Conservation (phyloP, 306 rosid genomes). For the Glycine latifolia region DNA sequence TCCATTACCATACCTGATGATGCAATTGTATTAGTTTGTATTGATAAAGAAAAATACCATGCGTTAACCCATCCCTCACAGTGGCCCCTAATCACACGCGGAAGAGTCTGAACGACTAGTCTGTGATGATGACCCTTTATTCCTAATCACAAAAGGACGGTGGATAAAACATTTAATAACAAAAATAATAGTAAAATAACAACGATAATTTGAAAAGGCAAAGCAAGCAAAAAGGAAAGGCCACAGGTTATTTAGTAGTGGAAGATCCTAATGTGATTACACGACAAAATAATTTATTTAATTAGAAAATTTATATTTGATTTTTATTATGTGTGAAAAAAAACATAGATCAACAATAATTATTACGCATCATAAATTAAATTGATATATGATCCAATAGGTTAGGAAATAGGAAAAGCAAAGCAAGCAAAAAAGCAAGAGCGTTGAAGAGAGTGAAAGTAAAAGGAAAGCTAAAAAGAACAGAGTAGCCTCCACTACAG, state of each 20-base stretch:
- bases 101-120: conserved; percentile 16
- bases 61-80: conserved; percentile 41
- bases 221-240: no score
- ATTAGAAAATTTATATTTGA: no score
- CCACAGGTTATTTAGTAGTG: no score
- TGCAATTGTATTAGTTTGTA: background rate
- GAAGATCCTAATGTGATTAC: no score
- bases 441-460: conserved; percentile 31
- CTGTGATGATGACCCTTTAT: conserved; percentile 41
- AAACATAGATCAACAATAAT: no score
- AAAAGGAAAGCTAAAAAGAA: conserved; percentile 31
- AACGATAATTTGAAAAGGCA: no score
- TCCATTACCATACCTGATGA: conserved; percentile 32
- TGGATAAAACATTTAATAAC: background rate
- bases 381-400: no score
- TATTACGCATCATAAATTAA: no score
- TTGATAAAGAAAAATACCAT: background rate
- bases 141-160: conserved; percentile 47
- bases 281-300: no score
- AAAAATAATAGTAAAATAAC: no score
- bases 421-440: background rate
- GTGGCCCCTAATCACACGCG: conserved; percentile 54
- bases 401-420: background rate
- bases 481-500: conserved; percentile 34
- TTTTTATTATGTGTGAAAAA: no score